These are phyloP conservation scores for Fragilariopsis cylindrus DNA, from an alignment of 108 stramenopile genomes.

Conservation along the genomic window DNA sequence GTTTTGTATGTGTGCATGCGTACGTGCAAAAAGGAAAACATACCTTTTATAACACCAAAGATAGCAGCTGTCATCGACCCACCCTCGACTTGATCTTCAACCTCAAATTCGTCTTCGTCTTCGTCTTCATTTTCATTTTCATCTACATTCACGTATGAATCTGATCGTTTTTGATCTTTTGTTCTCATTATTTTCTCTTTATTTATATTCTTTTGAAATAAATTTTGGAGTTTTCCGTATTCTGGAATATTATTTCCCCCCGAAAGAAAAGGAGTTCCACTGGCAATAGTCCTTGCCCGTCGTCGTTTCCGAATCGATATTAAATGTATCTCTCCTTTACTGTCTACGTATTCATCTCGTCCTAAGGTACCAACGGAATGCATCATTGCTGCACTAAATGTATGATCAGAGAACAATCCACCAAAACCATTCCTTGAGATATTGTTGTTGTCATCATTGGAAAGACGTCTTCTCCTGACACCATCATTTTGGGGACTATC, in stretches of 20 bases:
- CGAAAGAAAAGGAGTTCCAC: not conserved
- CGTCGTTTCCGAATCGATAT: constrained; percentile 23
- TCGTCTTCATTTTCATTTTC: not conserved
- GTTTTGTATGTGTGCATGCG: not conserved
- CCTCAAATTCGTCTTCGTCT: constrained; percentile 32
- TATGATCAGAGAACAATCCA: constrained; percentile 21
- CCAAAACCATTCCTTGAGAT: not conserved
- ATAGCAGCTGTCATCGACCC: constrained; percentile 46
- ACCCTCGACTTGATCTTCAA: constrained; percentile 44
- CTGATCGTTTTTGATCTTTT: not conserved
- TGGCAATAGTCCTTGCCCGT: constrained; percentile 5
- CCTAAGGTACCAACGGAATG: constrained; percentile 48
- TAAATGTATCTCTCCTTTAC: constrained; percentile 33
- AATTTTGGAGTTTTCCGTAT: constrained; percentile 34
- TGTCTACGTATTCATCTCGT: constrained; percentile 35
- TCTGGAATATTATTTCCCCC: constrained; percentile 15
- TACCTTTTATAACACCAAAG: constrained; percentile 50
- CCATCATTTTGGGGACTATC: too few relatives aligned
- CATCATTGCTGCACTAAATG: constrained; percentile 42
- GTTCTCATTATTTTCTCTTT: not conserved
- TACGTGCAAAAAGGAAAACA: constrained; percentile 6
- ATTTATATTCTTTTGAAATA: constrained; percentile 32
- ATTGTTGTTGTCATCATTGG: not conserved
- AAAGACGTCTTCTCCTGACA: not conserved
- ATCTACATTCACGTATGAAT: not conserved